Base-by-base conservation (phyloP, 805 yeast species). In the Candida ortonii region DNA sequence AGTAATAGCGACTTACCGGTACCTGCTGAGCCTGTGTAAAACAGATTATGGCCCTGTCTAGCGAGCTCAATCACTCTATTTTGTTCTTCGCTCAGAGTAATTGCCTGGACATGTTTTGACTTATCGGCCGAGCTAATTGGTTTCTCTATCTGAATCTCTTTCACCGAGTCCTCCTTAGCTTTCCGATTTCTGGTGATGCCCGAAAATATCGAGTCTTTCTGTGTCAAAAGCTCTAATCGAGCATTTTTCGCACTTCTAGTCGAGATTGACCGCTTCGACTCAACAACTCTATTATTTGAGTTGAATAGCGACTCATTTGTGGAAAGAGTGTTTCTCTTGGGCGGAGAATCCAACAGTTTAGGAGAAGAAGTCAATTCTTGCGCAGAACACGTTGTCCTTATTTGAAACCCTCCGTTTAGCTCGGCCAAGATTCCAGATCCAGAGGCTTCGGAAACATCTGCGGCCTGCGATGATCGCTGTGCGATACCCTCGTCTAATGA, bases 11-110 rank as follows among this genome's bases (percentile, higher is more conserved):
- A 90, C 55, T 93, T 93, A 54, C 98, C 98, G 0, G 98, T 93
- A 51, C 98, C 98, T 0, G 98, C 98, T 21, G 97, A 87, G 32
- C 98, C 98, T 0, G 98, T 93, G 56, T 85, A 93, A 54, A 93
- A 93, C 3, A 93, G 62, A 39, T 81, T 85, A 12, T 67, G 62
- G 0, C 94, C 88, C 15, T 65, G 53, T 27, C 74, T 59, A 5
- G 62, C 95, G 34, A 84, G 59, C 7, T 77, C 73, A 8, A 85
- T 68, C 15, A 93, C 77, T 31, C 70, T 61, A 37, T 72, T 70
- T 52, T 84, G 94, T 51, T 84, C 93, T 15, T 68, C 68, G 45
- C 78, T 71, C 7, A 76, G 50, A 43, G 52, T 50, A 52, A 56
- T 42, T 4, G 61, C 51, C 31, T 50, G 53, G 9, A 47, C 55